Evolutionary conservation across 441 rosid genomes (phyloP).

Genomic region (Mallotus japonicus): DNA sequence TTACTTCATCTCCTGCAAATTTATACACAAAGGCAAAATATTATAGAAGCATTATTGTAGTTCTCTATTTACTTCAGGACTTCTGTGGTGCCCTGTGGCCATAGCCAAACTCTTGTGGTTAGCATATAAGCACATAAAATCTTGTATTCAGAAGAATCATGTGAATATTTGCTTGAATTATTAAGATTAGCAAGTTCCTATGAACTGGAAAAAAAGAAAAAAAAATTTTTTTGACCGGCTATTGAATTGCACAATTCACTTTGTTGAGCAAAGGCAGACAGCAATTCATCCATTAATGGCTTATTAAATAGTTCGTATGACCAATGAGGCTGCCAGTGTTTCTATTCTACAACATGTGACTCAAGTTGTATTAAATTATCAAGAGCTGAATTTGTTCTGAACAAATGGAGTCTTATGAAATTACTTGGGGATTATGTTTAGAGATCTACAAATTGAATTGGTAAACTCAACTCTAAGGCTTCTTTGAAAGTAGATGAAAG

Average conservation of each 20-base stretch:
- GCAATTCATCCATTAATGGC: slow-evolving; percentile 16
- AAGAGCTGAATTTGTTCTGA: slow-evolving; percentile 16
- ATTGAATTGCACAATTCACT: slow-evolving; percentile 10
- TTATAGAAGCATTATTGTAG: neutral
- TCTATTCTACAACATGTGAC: slow-evolving; percentile 16
- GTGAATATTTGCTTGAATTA: slow-evolving; percentile 8
- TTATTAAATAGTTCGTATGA: slow-evolving; percentile 16
- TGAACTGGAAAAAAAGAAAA: slow-evolving; percentile 13
- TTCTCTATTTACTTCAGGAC: slow-evolving; percentile 16
- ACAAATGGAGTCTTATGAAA: slow-evolving; percentile 16
- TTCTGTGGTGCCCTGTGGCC: neutral
- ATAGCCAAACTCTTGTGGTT: too few species aligned
- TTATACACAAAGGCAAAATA: slow-evolving; percentile 14
- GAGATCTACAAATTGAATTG: slow-evolving; percentile 22
- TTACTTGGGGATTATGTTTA: slow-evolving; percentile 5
- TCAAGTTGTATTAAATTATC: slow-evolving; percentile 17
- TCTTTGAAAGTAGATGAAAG: slow-evolving; percentile 15
- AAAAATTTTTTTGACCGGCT: slow-evolving; percentile 19
- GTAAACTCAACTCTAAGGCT: slow-evolving; percentile 6
- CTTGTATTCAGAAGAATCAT: neutral
- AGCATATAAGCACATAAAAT: too few species aligned
- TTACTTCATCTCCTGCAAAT: slow-evolving; percentile 38
- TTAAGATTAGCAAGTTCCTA: slow-evolving; percentile 4
- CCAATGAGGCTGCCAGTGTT: slow-evolving; percentile 16
- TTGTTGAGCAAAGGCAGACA: slow-evolving; percentile 5